phyloP scores from a whole-genome alignment of 495 filamentous ascomycete genomes.

The Aspergillus ostianus region DNA sequence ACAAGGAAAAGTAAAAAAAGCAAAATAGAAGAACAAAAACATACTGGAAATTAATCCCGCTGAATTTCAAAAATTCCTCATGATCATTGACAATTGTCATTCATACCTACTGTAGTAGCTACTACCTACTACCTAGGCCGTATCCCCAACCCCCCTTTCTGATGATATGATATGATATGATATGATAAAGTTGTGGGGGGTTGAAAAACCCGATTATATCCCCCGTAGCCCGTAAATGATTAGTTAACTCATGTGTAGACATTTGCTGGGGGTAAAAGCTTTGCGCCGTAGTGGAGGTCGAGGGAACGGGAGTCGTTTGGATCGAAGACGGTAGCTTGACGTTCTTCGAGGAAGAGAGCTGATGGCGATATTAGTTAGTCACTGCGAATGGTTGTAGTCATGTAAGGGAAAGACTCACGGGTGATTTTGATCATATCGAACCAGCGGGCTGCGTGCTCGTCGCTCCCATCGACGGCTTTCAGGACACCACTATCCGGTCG shows the following conservation, averaged over 20 bases:
- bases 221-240: background rate
- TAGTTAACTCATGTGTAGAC: slow-evolving; percentile 20
- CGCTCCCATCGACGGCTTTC: slow-evolving; percentile 50
- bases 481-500: slow-evolving; percentile 54
- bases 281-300: slow-evolving; percentile 64
- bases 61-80: background rate
- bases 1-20: background rate
- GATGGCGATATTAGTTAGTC: slow-evolving; percentile 3
- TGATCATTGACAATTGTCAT: background rate
- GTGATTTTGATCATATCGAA: slow-evolving; percentile 60
- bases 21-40: background rate
- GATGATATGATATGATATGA: background rate
- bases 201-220: background rate
- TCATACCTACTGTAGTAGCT: background rate
- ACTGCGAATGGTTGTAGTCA: background rate
- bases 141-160: too few species aligned
- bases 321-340: slow-evolving; percentile 53
- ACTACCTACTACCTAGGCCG: background rate
- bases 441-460: slow-evolving; percentile 53
- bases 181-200: background rate
- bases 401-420: slow-evolving; percentile 42
- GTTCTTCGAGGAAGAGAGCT: slow-evolving; percentile 47
- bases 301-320: slow-evolving; percentile 63
- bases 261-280: slow-evolving; percentile 45
- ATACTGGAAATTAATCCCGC: background rate